These are phyloP conservation scores for Austropuccinia psidii DNA, from an alignment of 1,284 basidiomycete species.

Conservation along the genomic window DNA sequence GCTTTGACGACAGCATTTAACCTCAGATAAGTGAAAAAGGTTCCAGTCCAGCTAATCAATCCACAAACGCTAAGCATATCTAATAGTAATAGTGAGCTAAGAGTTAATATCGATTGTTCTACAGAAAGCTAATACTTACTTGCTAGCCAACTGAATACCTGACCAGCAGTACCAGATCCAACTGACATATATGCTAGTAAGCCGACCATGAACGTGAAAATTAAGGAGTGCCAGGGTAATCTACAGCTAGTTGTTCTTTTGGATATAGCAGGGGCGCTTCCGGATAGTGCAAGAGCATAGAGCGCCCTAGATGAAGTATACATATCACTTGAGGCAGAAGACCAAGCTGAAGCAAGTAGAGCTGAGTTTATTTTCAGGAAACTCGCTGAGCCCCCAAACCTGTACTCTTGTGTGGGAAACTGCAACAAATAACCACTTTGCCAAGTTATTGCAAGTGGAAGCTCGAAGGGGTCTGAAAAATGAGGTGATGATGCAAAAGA, in stretches of 20 bases:
- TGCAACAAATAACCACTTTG: too few relatives aligned
- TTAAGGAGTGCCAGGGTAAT: constrained; percentile 65
- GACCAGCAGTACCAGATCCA: constrained; percentile 54
- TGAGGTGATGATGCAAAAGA: too few relatives aligned
- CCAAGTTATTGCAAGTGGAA: too few relatives aligned
- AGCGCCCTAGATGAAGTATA: constrained; percentile 61
- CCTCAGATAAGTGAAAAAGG: constrained; percentile 67
- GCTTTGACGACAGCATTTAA: constrained; percentile 67
- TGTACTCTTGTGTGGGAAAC: too few relatives aligned
- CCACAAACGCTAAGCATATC: constrained; percentile 54
- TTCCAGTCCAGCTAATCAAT: constrained; percentile 75
- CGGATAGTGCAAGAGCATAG: constrained; percentile 66
- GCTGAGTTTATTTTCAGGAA: constrained; percentile 88
- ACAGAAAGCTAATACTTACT: constrained; percentile 43
- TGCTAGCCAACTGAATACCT: constrained; percentile 67
- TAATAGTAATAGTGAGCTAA: constrained; percentile 54
- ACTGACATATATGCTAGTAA: constrained; percentile 67
- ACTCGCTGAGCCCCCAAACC: too few relatives aligned
- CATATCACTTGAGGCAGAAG: constrained; percentile 71
- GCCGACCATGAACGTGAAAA: constrained; percentile 61
- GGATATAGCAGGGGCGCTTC: constrained; percentile 72
- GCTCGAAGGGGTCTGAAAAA: too few relatives aligned
- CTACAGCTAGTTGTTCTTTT: constrained; percentile 61
- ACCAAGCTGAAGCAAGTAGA: constrained; percentile 76
- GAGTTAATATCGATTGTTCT: constrained; percentile 44